Conservation (phyloP, 805 yeast genomes). For the Kodamaea fukazawae region DNA sequence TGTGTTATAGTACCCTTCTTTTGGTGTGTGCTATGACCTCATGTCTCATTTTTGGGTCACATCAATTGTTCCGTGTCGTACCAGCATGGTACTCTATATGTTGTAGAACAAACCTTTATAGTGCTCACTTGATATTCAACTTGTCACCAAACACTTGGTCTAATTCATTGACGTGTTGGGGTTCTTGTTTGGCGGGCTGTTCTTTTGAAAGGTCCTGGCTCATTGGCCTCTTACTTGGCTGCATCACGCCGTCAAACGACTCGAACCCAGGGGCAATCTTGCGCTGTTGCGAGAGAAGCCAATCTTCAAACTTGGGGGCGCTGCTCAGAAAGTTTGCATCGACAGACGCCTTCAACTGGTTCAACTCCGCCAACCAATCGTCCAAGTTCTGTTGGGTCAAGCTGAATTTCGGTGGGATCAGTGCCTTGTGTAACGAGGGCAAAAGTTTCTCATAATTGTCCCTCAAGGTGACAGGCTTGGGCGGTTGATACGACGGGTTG, state of each 20-base stretch:
- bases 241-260: slow-evolving; percentile 29
- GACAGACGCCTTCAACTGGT: slow-evolving; percentile 21
- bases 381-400: slow-evolving; percentile 23
- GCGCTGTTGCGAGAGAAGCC: slow-evolving; percentile 31
- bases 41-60: too few species aligned
- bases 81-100: too few species aligned
- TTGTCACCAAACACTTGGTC: slow-evolving; percentile 18
- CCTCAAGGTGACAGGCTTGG: slow-evolving; percentile 54
- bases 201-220: not conserved
- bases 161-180: slow-evolving; percentile 21
- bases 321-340: slow-evolving; percentile 12
- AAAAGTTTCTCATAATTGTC: slow-evolving; percentile 38
- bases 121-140: not conserved
- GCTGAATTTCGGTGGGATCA: slow-evolving; percentile 38
- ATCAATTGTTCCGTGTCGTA: too few species aligned
- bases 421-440: slow-evolving; percentile 31
- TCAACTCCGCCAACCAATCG: slow-evolving; percentile 33
- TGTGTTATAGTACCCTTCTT: too few species aligned
- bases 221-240: slow-evolving; percentile 20
- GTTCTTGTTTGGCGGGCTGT: not conserved
- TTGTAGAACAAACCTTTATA: too few species aligned
- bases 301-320: slow-evolving; percentile 18
- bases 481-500: slow-evolving; percentile 52
- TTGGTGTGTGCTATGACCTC: too few species aligned
- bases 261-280: slow-evolving; percentile 43